Evolutionary conservation across 345 rosid species (phyloP), one percentile per base, ranked within the genome.

Genomic region (Syzygium grande): DNA sequence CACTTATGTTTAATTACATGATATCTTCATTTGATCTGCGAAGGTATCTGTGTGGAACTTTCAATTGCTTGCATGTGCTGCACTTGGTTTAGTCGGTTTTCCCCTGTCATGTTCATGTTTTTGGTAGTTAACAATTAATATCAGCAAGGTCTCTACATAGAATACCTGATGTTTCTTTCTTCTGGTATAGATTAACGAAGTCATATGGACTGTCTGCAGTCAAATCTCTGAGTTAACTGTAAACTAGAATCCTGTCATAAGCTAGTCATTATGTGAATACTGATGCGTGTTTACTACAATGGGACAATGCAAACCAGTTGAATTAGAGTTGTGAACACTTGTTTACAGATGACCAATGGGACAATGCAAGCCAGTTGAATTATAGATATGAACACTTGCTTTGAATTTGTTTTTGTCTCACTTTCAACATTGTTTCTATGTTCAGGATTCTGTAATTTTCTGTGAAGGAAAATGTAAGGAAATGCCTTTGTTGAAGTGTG

Each of bases 51-150:
- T 84, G 46, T 21, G 27, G 12, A 51, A 87, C 55, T 51, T 55
- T 59, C 52, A 89, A 88, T 41, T 91, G 86, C 49, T 77, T 51
- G 87, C 65, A 86, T 90, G 90, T 90, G 84, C 80, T 55, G 83
- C 83, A 73, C 80, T 73, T 73, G 25, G 49, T 38, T 73, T 13
- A 73, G 80, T 73, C 5, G 15, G 49, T 73, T 73, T 73, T 34
- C 27, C 83, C 83, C 43, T 30, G 49, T 73, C 83, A 19, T 19
- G 27, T 73, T 73, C 27, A 73, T 73, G 25, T 73, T 73, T 73
- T 34, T 10, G 83, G 27, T 73, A 73, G 49, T 73, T 73, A 73
- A 38, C 27, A 73, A 38, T 49, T 38, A 38, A 49, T 73, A 30
- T 34, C 49, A 10, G 83, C 83, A 38, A 55, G 25, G 59, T 73